Percentiles rank a stretch among this genome's conserved stretches.
Evolutionary conservation across 768 basidiomycete species (phyloP).

Genomic region (Pisolithus orientalis): DNA sequence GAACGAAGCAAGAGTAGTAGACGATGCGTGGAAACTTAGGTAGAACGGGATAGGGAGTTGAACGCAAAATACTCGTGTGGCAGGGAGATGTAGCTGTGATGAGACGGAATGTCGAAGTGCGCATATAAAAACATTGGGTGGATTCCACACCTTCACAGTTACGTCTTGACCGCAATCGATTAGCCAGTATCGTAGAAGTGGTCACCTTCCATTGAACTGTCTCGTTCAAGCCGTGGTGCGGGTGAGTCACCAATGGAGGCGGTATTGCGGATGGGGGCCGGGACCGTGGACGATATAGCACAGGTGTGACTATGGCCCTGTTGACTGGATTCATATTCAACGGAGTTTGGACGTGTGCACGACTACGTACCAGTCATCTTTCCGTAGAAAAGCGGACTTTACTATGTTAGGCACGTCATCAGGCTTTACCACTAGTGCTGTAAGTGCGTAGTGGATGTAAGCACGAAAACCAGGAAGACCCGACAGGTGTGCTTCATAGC

Average conservation of each 20-base stretch:
- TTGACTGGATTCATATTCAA: not conserved
- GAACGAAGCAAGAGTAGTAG: slow-evolving; percentile 52
- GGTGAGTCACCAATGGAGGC: slow-evolving; percentile 29
- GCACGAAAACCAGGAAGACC: slow-evolving; percentile 72
- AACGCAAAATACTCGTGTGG: slow-evolving; percentile 54
- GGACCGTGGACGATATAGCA: slow-evolving; percentile 62
- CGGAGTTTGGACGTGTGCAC: not conserved
- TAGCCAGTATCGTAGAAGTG: slow-evolving; percentile 38
- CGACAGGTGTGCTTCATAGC: slow-evolving; percentile 57
- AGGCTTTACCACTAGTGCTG: slow-evolving; percentile 45
- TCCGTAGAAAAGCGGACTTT: slow-evolving; percentile 49
- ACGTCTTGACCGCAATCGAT: slow-evolving; percentile 37
- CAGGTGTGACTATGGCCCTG: slow-evolving; percentile 53
- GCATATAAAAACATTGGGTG: not conserved
- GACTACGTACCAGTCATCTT: slow-evolving; percentile 45
- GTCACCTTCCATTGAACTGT: slow-evolving; percentile 45
- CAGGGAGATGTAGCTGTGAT: slow-evolving; percentile 47
- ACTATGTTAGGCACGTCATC: slow-evolving; percentile 36
- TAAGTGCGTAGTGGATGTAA: slow-evolving; percentile 55
- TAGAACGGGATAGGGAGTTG: slow-evolving; percentile 62
- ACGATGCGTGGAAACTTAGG: slow-evolving; percentile 50
- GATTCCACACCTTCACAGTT: slow-evolving; percentile 21
- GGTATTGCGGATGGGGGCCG: slow-evolving; percentile 53
- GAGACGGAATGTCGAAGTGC: not conserved
- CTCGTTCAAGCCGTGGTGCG: slow-evolving; percentile 35